Evolutionary conservation across 768 basidiomycete genomes (phyloP), one percentile per base, ranked within the genome.

Genomic region (Mycena galericulata): DNA sequence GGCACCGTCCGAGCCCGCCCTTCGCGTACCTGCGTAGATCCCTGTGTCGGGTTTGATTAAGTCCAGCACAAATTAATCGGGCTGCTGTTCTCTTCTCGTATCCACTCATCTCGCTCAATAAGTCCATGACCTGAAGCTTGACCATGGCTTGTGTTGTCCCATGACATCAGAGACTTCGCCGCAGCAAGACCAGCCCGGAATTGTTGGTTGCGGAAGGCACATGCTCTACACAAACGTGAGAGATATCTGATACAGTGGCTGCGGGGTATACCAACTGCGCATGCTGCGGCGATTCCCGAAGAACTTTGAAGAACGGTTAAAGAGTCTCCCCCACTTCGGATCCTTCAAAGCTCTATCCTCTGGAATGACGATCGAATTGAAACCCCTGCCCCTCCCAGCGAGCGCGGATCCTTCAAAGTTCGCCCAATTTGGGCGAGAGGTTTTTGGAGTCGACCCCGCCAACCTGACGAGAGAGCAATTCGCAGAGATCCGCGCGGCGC

Each of bases 391-490:
- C 9, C 82, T 94, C 3, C 93, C 95, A 20, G 78, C 88, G n/a
- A 87, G 89, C 32, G 92, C 91, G 14, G 90, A 95, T 75, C 76
- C 89, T 6, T 79, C 86, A 41, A 87, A 87, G 78, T 91, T 96
- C 76, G 73, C 79, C 40, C 81, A 89, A 64, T 95, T 96, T 78
- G 95, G 95, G 2, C 84, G 91, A 32, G 85, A 92, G 75, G 93
- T 96, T 45, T 88, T 86, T 72, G 93, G 92, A 14, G 83, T 93
- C 53, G 80, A 92, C 73, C 94, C 93, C 0, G 90, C 86, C 0
- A 80, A 80, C 14, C 83, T 95, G 50, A 82, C 86, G 7, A 82
- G 87, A 18, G 86, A 86, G 46, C 80, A 92, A 76, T 90, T 93
- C 76, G 79, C 86, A 43, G 87, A 93, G 79, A 84, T 97, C 69